Evolutionary conservation across 2,329 filamentous ascomycete species (phyloP).

Genomic region (Colletotrichum camelliae): DNA sequence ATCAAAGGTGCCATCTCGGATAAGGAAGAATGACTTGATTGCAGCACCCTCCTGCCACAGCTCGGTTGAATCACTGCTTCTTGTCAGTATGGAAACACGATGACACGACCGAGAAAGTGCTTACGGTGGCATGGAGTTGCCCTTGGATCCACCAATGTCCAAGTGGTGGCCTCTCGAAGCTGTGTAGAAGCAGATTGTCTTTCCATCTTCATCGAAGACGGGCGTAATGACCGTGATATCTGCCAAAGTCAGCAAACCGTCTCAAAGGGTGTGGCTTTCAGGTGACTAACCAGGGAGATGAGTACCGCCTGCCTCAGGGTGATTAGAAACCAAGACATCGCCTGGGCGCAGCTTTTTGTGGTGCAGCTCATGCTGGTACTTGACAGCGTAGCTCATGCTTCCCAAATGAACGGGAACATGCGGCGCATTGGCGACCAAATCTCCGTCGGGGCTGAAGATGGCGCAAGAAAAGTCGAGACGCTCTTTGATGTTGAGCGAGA

Average conservation of each 20-base stretch:
- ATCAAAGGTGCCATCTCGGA: conserved; percentile 78
- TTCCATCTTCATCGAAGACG: conserved; percentile 46
- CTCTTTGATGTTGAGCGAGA: conserved; percentile 84
- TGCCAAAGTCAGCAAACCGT: background rate
- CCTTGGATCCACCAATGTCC: conserved; percentile 49
- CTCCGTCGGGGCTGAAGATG: conserved; percentile 76
- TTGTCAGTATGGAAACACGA: background rate
- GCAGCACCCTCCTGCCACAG: conserved; percentile 70
- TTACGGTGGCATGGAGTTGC: conserved; percentile 79
- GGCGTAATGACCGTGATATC: conserved; percentile 42
- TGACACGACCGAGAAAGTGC: rapidly evolving
- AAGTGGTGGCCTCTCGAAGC: conserved; percentile 77
- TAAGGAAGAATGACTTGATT: conserved; percentile 72
- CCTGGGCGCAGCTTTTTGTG: conserved; percentile 42
- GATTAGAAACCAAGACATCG: conserved; percentile 42
- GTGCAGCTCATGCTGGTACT: conserved; percentile 67
- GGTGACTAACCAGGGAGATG: conserved; percentile 35
- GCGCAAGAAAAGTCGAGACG: conserved; percentile 83
- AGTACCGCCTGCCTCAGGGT: conserved; percentile 29
- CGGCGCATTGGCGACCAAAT: conserved; percentile 76
- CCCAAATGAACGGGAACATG: conserved; percentile 77
- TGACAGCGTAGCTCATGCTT: conserved; percentile 78
- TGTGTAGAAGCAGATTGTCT: conserved; percentile 46
- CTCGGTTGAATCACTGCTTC: conserved; percentile 59
- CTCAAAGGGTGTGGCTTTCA: background rate